phyloP scores from a whole-genome alignment of 169 alveolate species.

The Cardiosporidium cionae region DNA sequence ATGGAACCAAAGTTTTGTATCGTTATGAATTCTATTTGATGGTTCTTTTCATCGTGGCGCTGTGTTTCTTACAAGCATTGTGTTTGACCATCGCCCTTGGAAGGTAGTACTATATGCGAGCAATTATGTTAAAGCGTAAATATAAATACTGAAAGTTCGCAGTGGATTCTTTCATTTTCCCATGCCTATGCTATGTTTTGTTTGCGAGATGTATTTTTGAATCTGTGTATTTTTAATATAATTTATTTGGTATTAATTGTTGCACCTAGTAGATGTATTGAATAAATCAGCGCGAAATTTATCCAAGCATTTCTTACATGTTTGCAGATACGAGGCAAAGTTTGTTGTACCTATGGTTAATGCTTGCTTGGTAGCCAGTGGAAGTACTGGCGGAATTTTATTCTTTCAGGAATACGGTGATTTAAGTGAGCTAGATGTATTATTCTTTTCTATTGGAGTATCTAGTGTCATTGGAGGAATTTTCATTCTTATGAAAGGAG shows the following conservation, averaged over 20 bases:
- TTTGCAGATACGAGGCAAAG: constrained; percentile 31
- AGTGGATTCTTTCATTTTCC: too few species aligned
- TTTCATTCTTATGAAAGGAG: not conserved
- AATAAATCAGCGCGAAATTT: too few species aligned
- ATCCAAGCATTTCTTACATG: too few species aligned
- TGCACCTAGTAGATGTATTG: too few species aligned
- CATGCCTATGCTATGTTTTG: too few species aligned
- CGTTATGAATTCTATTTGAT: not conserved
- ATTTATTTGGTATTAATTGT: too few species aligned
- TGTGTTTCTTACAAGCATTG: constrained; percentile 2
- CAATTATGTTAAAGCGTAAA: too few species aligned
- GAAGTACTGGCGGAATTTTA: constrained; percentile 13
- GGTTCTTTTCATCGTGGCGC: not conserved
- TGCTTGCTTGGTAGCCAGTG: constrained; percentile 20
- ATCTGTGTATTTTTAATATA: too few species aligned
- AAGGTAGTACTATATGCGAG: too few species aligned
- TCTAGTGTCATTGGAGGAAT: not conserved
- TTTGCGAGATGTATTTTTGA: too few species aligned
- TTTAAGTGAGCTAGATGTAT: not conserved
- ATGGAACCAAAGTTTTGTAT: not conserved
- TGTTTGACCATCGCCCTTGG: constrained; percentile 5
- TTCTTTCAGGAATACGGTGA: constrained; percentile 8
- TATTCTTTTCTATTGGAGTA: not conserved
- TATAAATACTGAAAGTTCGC: too few species aligned
- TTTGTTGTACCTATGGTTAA: constrained; percentile 28